Conservation (phyloP, 2,329 filamentous ascomycete species). For the Orbilia brochopaga region DNA sequence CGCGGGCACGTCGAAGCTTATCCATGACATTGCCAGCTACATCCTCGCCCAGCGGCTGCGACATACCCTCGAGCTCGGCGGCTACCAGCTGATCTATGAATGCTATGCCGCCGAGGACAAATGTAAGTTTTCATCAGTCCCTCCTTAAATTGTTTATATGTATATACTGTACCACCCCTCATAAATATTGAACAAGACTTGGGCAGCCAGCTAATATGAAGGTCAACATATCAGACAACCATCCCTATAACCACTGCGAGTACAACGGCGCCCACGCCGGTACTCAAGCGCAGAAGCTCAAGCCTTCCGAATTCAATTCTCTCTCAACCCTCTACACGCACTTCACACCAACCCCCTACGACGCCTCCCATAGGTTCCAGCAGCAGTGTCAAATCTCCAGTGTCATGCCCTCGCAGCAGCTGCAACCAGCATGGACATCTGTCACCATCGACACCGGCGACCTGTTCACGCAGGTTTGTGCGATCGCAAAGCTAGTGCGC, state of each 20-base stretch:
- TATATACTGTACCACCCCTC: too few relatives aligned
- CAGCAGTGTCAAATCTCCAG: too few relatives aligned
- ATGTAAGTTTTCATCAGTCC: constrained; percentile 6
- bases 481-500: constrained; percentile 24
- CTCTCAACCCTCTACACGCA: constrained; percentile 30
- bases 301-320: constrained; percentile 16
- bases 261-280: constrained; percentile 29
- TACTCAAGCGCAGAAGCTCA: constrained; percentile 14
- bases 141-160: too few relatives aligned
- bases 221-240: constrained; percentile 27
- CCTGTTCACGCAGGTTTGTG: constrained; percentile 41
- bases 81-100: constrained; percentile 33
- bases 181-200: neutral
- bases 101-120: constrained; percentile 31
- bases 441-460: constrained; percentile 41
- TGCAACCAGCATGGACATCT: constrained; percentile 6
- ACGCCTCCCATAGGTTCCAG: constrained; percentile 10
- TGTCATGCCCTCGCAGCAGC: too few relatives aligned
- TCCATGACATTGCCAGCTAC: constrained; percentile 44
- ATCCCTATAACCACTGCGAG: constrained; percentile 44
- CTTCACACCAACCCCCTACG: constrained; percentile 23
- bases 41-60: constrained; percentile 36
- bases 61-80: constrained; percentile 23
- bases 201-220: neutral
- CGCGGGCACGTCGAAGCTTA: constrained; percentile 34